Evolutionary conservation across 305 asterid species (phyloP).

Genomic region (Fraxinus baroniana): DNA sequence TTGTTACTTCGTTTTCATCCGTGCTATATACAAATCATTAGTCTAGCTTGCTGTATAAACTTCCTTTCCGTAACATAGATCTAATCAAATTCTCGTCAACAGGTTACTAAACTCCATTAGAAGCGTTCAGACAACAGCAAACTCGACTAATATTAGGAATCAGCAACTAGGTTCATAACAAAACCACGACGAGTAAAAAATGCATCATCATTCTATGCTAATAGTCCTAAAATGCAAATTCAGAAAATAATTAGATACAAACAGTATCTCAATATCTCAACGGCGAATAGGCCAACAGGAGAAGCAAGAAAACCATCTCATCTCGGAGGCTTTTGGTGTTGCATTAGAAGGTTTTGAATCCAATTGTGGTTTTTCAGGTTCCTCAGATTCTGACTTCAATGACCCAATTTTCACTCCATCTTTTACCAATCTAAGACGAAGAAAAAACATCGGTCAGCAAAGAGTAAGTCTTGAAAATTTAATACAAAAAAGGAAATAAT

Average conservation of each 20-base stretch:
- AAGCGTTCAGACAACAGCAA: too few species aligned
- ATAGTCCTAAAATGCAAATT: background rate
- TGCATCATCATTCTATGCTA: background rate
- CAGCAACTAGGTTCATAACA: too few species aligned
- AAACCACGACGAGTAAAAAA: background rate
- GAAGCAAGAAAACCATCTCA: slow-evolving; percentile 41
- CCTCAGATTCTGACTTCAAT: slow-evolving; percentile 37
- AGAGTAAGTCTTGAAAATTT: background rate
- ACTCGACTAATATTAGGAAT: too few species aligned
- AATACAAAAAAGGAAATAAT: background rate
- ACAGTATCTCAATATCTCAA: too few species aligned
- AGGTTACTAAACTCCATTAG: too few species aligned
- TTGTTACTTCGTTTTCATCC: too few species aligned
- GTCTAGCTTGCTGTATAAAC: too few species aligned
- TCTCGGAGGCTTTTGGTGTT: slow-evolving; percentile 29
- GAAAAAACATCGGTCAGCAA: background rate
- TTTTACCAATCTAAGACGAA: slow-evolving; percentile 46
- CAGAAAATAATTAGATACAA: background rate
- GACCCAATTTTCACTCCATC: slow-evolving; percentile 40
- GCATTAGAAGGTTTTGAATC: slow-evolving; percentile 21
- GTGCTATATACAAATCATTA: too few species aligned
- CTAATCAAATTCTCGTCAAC: too few species aligned
- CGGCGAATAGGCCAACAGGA: slow-evolving; percentile 25
- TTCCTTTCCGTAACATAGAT: too few species aligned
- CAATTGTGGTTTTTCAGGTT: slow-evolving; percentile 30